Evolutionary conservation across 495 filamentous ascomycete species (phyloP).

Genomic region (Hyaloscypha finlandica): DNA sequence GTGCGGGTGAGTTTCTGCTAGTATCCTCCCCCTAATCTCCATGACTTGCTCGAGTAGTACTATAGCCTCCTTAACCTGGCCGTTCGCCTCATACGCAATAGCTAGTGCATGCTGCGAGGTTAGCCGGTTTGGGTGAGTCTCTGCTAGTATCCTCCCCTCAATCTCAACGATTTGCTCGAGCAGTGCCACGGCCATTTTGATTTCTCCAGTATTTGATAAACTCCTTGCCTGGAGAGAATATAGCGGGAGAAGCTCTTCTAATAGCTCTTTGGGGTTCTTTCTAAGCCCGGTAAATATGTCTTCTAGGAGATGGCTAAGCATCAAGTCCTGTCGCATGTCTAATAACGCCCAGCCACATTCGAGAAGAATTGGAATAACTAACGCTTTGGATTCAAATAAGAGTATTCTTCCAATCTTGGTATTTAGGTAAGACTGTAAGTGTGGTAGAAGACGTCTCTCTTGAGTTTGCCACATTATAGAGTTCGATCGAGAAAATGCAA

Average conservation of each 20-base stretch:
- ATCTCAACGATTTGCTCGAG: constrained; percentile 39
- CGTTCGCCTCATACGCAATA: constrained; percentile 22
- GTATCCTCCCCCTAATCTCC: constrained; percentile 23
- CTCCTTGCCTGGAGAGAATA: constrained; percentile 17
- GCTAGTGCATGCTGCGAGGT: constrained; percentile 29
- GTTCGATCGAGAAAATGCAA: constrained; percentile 20
- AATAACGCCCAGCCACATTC: constrained; percentile 25
- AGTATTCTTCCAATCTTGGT: constrained; percentile 11
- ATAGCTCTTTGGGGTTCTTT: constrained; percentile 8
- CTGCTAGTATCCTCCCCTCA: constrained; percentile 27
- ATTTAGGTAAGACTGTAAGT: constrained; percentile 30
- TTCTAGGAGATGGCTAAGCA: constrained; percentile 20
- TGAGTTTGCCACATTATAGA: constrained; percentile 12
- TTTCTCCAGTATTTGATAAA: constrained; percentile 14
- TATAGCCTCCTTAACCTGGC: constrained; percentile 37
- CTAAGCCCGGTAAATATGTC: constrained; percentile 13
- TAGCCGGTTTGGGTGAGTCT: constrained; percentile 37
- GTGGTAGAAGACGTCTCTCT: constrained; percentile 25
- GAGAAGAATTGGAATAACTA: constrained; percentile 26
- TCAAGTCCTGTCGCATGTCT: constrained; percentile 23
- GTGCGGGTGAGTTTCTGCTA: constrained; percentile 20
- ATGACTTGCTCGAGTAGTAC: constrained; percentile 42
- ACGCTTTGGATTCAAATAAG: constrained; percentile 8
- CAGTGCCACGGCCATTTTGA: constrained; percentile 21
- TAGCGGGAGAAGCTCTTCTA: constrained; percentile 9